Evolutionary conservation across 2,329 filamentous ascomycete species (phyloP).

Genomic region (Ascocoryne sarcoides): DNA sequence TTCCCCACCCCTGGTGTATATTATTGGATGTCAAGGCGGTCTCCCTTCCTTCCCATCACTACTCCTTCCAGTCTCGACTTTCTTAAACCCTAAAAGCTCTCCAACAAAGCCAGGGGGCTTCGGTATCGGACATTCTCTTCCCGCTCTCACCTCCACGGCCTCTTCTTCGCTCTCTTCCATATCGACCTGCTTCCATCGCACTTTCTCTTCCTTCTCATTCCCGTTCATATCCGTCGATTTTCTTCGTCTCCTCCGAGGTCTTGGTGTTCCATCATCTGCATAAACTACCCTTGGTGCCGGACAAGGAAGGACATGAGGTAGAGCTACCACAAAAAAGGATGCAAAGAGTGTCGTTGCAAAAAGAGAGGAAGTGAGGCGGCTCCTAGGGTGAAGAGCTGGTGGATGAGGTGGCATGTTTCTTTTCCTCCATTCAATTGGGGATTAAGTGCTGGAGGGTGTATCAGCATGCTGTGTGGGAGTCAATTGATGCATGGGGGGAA

Average conservation of each 20-base stretch:
- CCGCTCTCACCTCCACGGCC: conserved; percentile 26
- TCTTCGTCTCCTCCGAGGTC: conserved; percentile 31
- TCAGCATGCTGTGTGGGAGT: conserved; percentile 4
- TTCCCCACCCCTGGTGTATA: too few species aligned
- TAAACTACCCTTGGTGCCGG: conserved; percentile 69
- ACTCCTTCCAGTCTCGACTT: neutral
- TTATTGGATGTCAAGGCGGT: neutral
- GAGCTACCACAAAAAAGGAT: conserved; percentile 83
- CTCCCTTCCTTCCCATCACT: neutral
- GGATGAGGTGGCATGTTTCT: conserved; percentile 57
- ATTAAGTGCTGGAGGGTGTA: conserved; percentile 10
- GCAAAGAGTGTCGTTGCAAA: conserved; percentile 88
- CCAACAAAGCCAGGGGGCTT: conserved; percentile 77
- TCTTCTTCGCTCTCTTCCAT: conserved; percentile 5
- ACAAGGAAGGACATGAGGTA: conserved; percentile 87
- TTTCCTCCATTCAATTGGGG: conserved; percentile 1
- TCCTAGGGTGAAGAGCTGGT: conserved; percentile 82
- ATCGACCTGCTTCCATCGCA: conserved; percentile 5
- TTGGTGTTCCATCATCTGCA: conserved; percentile 47
- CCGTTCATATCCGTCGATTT: conserved; percentile 35
- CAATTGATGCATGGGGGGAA: conserved; percentile 1
- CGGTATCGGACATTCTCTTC: conserved; percentile 81
- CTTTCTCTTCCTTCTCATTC: conserved; percentile 11
- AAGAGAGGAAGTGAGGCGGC: conserved; percentile 83
- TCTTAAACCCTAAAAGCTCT: conserved; percentile 45